A percentile compares a stretch with the other conserved stretches of the same genome.
These are phyloP conservation scores for Gossypium anomalum DNA, from an alignment of 345 rosid genomes.

Conservation along the genomic window DNA sequence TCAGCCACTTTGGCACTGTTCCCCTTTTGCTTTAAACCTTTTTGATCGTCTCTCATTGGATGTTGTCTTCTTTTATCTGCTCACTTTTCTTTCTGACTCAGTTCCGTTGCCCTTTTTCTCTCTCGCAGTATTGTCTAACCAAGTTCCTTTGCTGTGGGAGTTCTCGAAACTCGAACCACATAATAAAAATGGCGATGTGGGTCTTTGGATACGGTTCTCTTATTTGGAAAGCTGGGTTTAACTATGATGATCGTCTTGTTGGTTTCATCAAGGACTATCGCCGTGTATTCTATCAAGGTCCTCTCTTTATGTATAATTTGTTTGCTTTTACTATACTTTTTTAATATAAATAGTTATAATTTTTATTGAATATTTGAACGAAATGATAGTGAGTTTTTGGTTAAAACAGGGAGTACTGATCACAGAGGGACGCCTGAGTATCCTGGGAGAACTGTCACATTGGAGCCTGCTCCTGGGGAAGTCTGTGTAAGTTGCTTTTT, in stretches of 20 bases:
- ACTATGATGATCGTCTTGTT: slow-evolving; percentile 59
- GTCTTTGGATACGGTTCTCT: slow-evolving; percentile 84
- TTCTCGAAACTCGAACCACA: background rate
- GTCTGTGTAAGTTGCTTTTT: slow-evolving; percentile 51
- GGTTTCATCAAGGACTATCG: slow-evolving; percentile 83
- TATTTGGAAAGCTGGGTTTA: slow-evolving; percentile 81
- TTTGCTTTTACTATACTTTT: background rate
- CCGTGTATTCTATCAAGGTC: slow-evolving; percentile 85
- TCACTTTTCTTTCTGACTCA: background rate
- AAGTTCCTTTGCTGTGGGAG: background rate
- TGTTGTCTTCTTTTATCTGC: background rate
- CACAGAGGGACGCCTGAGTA: slow-evolving; percentile 82
- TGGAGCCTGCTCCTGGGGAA: slow-evolving; percentile 66
- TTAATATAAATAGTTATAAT: background rate
- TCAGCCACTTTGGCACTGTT: background rate
- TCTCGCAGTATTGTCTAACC: background rate
- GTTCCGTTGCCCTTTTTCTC: background rate
- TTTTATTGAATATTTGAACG: background rate
- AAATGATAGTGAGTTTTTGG: background rate
- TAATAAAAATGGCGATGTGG: slow-evolving; percentile 64
- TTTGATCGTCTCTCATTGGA: background rate
- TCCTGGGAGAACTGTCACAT: slow-evolving; percentile 85
- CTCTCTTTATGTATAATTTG: slow-evolving; percentile 5
- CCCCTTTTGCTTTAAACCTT: background rate
- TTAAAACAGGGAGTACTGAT: slow-evolving; percentile 72